These are phyloP conservation scores for Candida chilensis DNA, from an alignment of 805 yeast species.

Conservation along the genomic window DNA sequence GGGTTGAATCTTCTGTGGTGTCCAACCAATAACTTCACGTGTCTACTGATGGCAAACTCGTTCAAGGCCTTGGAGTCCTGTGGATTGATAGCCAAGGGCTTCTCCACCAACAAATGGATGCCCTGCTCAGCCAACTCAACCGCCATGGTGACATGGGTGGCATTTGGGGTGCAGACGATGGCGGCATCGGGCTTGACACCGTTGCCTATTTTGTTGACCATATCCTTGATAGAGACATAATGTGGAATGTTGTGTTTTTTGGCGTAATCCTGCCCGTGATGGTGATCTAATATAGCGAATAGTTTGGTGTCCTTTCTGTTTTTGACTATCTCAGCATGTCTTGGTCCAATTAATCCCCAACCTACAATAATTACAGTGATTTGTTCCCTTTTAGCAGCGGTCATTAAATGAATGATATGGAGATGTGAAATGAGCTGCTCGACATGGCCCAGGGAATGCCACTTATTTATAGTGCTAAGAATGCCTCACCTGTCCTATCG, in stretches of 20 bases:
- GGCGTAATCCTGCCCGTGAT: conserved; percentile 10
- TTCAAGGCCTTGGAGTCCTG: conserved; percentile 22
- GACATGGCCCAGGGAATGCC: too few species aligned
- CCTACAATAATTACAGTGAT: conserved; percentile 14
- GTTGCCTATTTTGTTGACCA: neutral
- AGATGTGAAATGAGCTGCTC: too few species aligned
- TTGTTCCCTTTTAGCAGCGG: conserved; percentile 3
- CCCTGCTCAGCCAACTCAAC: conserved; percentile 22
- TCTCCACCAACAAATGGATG: conserved; percentile 27
- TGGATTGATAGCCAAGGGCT: conserved; percentile 25
- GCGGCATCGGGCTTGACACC: conserved; percentile 30
- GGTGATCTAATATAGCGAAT: conserved; percentile 17
- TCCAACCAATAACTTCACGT: conserved; percentile 25
- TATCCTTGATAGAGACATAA: conserved; percentile 7
- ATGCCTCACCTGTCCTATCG: too few species aligned
- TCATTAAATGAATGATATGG: too few species aligned
- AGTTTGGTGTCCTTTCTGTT: conserved; percentile 10
- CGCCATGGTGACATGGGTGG: conserved; percentile 24
- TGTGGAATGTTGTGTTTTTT: conserved; percentile 7
- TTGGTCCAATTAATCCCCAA: conserved; percentile 18
- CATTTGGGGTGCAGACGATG: conserved; percentile 30
- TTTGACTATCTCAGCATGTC: conserved; percentile 14
- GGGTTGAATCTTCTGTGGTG: conserved; percentile 35
- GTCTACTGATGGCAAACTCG: conserved; percentile 11
- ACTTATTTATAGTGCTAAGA: too few species aligned